Conservation (phyloP, 164 flowering plant species). For the Taxillus chinensis region DNA sequence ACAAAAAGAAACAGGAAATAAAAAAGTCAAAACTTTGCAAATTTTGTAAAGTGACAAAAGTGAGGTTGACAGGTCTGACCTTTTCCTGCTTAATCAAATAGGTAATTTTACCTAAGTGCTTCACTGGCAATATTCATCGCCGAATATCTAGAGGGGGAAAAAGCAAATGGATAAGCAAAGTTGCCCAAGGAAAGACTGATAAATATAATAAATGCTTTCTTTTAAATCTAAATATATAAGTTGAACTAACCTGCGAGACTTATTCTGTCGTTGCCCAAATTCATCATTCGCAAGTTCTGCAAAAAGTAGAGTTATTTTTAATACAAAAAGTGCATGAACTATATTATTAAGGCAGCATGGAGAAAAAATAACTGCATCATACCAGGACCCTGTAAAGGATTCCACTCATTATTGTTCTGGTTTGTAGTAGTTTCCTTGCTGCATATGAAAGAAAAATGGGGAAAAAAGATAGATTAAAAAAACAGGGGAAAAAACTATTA, state of each 20-base stretch:
- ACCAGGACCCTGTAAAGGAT: constrained; percentile 68
- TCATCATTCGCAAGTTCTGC: constrained; percentile 69
- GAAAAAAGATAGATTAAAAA: not conserved
- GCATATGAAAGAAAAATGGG: constrained; percentile 14
- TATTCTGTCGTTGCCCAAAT: constrained; percentile 76
- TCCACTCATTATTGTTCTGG: constrained; percentile 42
- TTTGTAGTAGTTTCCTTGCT: constrained; percentile 47
- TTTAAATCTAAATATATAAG: not conserved
- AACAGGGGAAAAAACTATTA: not conserved
- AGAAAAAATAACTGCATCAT: constrained; percentile 7
- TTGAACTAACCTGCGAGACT: constrained; percentile 75
- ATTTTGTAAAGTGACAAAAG: constrained; percentile 4
- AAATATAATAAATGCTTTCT: not conserved
- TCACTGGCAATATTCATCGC: constrained; percentile 93
- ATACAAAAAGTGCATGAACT: not conserved
- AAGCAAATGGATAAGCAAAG: not conserved
- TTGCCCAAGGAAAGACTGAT: not conserved
- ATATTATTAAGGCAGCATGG: not conserved
- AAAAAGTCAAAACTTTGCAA: not conserved
- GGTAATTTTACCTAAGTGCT: constrained; percentile 22
- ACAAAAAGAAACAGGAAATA: constrained; percentile 16
- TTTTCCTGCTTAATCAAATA: constrained; percentile 37
- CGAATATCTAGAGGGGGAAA: constrained; percentile 54
- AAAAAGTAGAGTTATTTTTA: not conserved
- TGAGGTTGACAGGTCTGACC: constrained; percentile 15